These are phyloP conservation scores for Aegilops speltoides DNA, from an alignment of 176 grass and related monocot species.

Conservation along the genomic window DNA sequence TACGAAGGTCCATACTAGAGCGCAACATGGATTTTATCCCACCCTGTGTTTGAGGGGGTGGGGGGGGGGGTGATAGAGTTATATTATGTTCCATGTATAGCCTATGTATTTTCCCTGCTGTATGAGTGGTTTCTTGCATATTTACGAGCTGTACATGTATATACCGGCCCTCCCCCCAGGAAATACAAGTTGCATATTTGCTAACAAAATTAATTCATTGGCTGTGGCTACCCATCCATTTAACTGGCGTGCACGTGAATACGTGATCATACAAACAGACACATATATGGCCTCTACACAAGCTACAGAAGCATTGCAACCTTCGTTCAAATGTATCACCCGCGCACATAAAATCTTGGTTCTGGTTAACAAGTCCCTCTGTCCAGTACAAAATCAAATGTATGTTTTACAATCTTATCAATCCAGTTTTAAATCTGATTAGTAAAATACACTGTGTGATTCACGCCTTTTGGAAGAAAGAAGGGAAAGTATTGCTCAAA, in stretches of 20 bases:
- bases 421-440: background rate
- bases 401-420: background rate
- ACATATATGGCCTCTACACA: background rate
- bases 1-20: too few species aligned
- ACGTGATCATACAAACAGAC: background rate
- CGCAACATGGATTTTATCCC: too few species aligned
- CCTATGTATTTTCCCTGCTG: too few species aligned
- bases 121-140: too few species aligned
- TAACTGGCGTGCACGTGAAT: background rate
- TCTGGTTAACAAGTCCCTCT: background rate
- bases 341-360: too few species aligned
- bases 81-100: too few species aligned
- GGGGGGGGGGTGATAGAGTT: too few species aligned
- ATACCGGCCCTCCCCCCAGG: too few species aligned
- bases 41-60: too few species aligned
- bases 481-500: background rate
- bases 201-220: too few species aligned
- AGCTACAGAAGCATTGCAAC: background rate
- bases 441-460: background rate
- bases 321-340: background rate
- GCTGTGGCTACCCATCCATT: background rate
- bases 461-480: background rate
- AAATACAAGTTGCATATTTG: too few species aligned
- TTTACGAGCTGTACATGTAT: too few species aligned
- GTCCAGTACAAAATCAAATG: background rate